These are phyloP conservation scores for Fusarium albosuccineum DNA, from an alignment of 2,329 filamentous ascomycete species.

Conservation along the genomic window DNA sequence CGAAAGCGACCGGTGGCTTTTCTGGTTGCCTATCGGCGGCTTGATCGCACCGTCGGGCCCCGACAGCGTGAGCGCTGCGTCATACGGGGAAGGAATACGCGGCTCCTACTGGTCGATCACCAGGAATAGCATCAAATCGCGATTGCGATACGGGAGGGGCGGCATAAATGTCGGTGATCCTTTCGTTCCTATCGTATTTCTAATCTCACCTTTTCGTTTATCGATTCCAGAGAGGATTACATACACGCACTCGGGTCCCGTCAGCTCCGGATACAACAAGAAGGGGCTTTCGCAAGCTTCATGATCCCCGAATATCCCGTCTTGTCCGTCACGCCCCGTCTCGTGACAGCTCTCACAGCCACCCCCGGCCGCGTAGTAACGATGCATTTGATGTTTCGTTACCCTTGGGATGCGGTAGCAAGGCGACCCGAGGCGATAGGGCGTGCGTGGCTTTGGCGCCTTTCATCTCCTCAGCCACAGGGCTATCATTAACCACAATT, in stretches of 20 bases:
- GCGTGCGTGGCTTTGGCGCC: background rate
- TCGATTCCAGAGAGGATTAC: no score
- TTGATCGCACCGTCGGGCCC: constrained; percentile 19
- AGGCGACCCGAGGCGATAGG: constrained; percentile 3
- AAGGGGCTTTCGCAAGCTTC: background rate
- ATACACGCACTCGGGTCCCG: background rate
- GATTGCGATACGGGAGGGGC: constrained; percentile 23
- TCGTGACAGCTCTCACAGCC: constrained; percentile 21
- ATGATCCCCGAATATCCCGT: no score
- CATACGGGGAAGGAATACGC: constrained; percentile 14
- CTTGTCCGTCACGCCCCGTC: constrained; percentile 1
- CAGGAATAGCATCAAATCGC: constrained; percentile 36
- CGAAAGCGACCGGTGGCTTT: constrained; percentile 29
- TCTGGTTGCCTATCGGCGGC: background rate
- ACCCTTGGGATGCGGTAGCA: background rate
- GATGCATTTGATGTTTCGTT: constrained; percentile 19
- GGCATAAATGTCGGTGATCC: constrained; percentile 10
- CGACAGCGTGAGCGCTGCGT: constrained; percentile 8
- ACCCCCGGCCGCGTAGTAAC: constrained; percentile 21
- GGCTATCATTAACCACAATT: constrained; percentile 9
- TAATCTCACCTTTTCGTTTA: background rate
- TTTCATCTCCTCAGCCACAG: constrained; percentile 2
- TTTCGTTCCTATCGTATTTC: constrained; percentile 14
- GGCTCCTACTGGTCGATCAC: constrained; percentile 5
- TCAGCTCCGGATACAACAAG: constrained; percentile 17